A percentile compares a stretch with the other conserved stretches of the same genome.
Evolutionary conservation across 768 basidiomycete species (phyloP).

Genomic region (Trametes villosa): DNA sequence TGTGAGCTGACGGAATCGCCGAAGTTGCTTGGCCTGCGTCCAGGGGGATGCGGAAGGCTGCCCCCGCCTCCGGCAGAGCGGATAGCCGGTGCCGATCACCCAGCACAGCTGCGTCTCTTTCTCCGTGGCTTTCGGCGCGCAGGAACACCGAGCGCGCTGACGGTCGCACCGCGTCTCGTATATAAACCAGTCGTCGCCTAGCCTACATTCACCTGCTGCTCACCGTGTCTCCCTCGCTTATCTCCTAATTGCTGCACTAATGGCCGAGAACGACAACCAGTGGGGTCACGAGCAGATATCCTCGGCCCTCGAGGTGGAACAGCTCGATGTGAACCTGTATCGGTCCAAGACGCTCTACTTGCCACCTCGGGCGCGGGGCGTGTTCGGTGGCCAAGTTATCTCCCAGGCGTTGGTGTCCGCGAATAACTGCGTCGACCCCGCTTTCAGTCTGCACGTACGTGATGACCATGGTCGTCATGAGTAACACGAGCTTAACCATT

Average conservation of each 20-base stretch:
- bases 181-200: background rate
- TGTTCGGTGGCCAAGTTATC: constrained; percentile 89
- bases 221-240: background rate
- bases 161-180: background rate
- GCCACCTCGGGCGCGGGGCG: constrained; percentile 67
- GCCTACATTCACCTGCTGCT: background rate
- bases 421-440: constrained; percentile 70
- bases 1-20: no score
- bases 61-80: background rate
- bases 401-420: constrained; percentile 85
- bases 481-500: background rate
- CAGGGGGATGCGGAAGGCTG: no score
- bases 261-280: constrained; percentile 41
- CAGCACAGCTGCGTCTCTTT: background rate
- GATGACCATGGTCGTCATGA: background rate
- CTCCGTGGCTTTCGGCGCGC: background rate
- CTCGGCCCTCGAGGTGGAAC: constrained; percentile 76
- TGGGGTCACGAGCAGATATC: constrained; percentile 72
- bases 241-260: background rate
- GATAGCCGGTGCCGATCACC: constrained; percentile 10
- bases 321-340: constrained; percentile 75
- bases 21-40: no score
- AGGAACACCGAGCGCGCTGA: background rate
- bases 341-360: constrained; percentile 75
- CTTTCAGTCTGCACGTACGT: constrained; percentile 74